Conservation (phyloP, 805 yeast genomes). For the Candida silvicultrix region DNA sequence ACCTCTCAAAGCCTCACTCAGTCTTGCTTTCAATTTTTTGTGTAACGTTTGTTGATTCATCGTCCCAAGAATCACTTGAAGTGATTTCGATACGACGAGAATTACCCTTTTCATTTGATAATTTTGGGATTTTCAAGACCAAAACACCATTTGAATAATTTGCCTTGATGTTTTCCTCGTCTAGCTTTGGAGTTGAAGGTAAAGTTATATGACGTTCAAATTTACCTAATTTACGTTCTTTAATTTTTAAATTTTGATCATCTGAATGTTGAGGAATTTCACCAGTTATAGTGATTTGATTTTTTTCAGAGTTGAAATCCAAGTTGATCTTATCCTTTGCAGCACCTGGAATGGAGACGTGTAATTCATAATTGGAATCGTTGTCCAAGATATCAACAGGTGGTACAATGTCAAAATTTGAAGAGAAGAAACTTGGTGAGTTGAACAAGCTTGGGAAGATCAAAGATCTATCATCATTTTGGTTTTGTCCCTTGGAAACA, state of each 20-base stretch:
- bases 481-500: conserved; percentile 5
- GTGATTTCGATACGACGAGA: conserved; percentile 24
- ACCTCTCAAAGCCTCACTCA: too few species aligned
- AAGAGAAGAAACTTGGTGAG: conserved; percentile 18
- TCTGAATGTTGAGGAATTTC: conserved; percentile 27
- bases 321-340: conserved; percentile 35
- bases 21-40: background rate
- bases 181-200: conserved; percentile 31
- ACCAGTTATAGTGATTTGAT: conserved; percentile 38
- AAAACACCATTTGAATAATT: conserved; percentile 39
- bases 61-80: conserved; percentile 20
- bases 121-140: conserved; percentile 35
- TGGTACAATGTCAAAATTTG: conserved; percentile 25
- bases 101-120: conserved; percentile 17
- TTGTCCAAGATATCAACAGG: conserved; percentile 42
- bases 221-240: conserved; percentile 31
- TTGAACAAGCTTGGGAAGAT: conserved; percentile 21
- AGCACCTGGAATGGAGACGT: conserved; percentile 43
- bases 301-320: conserved; percentile 40
- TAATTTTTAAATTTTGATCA: conserved; percentile 23
- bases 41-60: background rate
- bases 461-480: conserved; percentile 3
- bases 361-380: conserved; percentile 33
- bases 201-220: conserved; percentile 37
- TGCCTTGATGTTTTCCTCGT: conserved; percentile 39